Evolutionary conservation across 2,329 filamentous ascomycete species (phyloP).

Genomic region (Lojkania enalia): DNA sequence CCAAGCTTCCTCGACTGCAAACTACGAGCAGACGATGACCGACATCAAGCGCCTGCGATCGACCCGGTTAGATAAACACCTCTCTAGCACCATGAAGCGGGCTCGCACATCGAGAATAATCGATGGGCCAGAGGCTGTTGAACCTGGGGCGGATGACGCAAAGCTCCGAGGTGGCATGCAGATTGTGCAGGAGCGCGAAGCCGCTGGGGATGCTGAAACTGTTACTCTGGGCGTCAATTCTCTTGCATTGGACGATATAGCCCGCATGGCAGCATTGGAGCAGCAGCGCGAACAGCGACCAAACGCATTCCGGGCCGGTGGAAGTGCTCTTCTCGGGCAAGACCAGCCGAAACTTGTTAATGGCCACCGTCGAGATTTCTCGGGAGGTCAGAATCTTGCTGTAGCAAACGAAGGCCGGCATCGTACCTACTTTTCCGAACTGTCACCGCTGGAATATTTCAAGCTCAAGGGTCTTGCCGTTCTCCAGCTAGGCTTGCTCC

Average conservation of each 20-base stretch:
- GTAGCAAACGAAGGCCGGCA: conserved; percentile 57
- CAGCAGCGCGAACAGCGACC: conserved; percentile 89
- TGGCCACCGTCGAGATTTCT: conserved; percentile 70
- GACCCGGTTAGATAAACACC: conserved; percentile 88
- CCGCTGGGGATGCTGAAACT: conserved; percentile 70
- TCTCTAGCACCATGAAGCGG: conserved; percentile 90
- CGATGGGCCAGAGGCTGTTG: conserved; percentile 76
- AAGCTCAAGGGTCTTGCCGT: conserved; percentile 95
- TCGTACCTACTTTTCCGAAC: conserved; percentile 92
- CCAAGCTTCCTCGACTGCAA: conserved; percentile 60
- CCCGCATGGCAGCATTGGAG: conserved; percentile 91
- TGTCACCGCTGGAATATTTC: conserved; percentile 94
- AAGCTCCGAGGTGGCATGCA: conserved; percentile 64
- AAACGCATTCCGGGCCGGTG: conserved; percentile 74
- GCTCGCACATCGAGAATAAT: conserved; percentile 90
- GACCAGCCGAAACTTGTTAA: conserved; percentile 70
- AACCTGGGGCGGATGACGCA: conserved; percentile 72
- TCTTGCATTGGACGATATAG: conserved; percentile 93
- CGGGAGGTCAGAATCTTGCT: conserved; percentile 56
- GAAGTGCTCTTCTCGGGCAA: conserved; percentile 67
- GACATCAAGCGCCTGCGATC: conserved; percentile 91
- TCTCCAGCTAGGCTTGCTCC: conserved; percentile 87
- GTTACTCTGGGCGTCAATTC: conserved; percentile 89
- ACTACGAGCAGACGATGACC: conserved; percentile 93
- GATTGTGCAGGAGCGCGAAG: conserved; percentile 78